Percentiles rank a stretch among this genome's conserved stretches.
Evolutionary conservation across 495 filamentous ascomycete genomes (phyloP).

Genomic region (Ascobolus immersus): DNA sequence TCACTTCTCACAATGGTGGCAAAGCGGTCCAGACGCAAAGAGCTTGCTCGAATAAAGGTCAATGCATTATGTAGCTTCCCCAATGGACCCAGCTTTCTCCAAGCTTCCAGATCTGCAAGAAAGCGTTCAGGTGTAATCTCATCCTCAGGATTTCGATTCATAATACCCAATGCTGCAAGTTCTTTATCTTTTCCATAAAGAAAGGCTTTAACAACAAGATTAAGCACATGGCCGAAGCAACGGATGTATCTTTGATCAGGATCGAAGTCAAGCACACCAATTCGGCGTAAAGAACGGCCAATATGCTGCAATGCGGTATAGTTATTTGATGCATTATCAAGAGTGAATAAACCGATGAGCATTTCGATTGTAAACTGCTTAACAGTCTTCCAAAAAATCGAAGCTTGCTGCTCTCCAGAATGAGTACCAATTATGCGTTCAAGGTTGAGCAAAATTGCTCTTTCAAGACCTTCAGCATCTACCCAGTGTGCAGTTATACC

Average conservation of each 20-base stretch:
- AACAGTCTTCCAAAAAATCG: too few species aligned
- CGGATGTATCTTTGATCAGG: conserved; percentile 1
- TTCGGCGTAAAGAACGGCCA: too few species aligned
- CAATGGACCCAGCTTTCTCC: conserved; percentile 4
- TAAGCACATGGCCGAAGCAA: conserved; percentile 8
- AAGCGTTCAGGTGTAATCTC: too few species aligned
- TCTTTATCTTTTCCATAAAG: conserved; percentile 3
- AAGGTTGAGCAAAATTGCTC: too few species aligned
- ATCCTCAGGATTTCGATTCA: neutral
- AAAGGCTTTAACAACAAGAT: conserved; percentile 7
- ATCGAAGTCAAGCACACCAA: conserved; percentile 7
- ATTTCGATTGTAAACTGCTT: too few species aligned
- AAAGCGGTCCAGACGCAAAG: conserved; percentile 3
- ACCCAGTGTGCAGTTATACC: too few species aligned
- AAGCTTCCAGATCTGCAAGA: conserved; percentile 2
- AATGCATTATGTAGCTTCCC: conserved; percentile 9
- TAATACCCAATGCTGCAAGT: neutral
- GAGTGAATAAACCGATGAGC: too few species aligned
- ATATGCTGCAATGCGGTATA: too few species aligned
- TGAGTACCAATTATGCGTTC: too few species aligned
- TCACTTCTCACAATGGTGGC: neutral
- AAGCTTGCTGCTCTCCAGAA: too few species aligned
- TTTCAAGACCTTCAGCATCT: too few species aligned
- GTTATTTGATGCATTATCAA: too few species aligned
- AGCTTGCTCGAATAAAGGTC: conserved; percentile 2